Conservation (phyloP, 192 early-diverging fungal species). For the Linderina pennispora region DNA sequence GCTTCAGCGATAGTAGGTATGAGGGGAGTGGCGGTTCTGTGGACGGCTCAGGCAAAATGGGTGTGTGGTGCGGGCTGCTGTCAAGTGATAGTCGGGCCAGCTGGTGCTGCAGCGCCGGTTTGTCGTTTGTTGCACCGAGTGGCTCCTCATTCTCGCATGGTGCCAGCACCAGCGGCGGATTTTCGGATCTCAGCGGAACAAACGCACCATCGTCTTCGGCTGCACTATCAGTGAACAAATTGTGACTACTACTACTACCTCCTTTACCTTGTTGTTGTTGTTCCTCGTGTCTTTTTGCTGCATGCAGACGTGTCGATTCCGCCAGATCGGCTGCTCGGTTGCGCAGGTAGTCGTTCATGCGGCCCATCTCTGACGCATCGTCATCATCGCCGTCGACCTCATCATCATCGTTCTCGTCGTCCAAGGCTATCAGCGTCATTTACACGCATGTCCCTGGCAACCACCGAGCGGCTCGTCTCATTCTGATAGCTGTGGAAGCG, state of each 20-base stretch:
- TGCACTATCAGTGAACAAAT: slow-evolving; percentile 14
- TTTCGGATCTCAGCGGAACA: background rate
- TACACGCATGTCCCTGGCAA: background rate
- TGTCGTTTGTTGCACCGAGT: background rate
- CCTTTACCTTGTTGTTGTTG: slow-evolving; percentile 15
- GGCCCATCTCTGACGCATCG: slow-evolving; percentile 11
- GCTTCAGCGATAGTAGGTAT: slow-evolving; percentile 18
- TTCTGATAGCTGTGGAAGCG: slow-evolving; percentile 45
- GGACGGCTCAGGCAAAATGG: too few species aligned
- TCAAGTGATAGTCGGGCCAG: slow-evolving; percentile 24
- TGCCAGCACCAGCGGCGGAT: background rate
- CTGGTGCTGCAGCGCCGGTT: slow-evolving; percentile 8
- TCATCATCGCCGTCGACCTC: slow-evolving; percentile 25
- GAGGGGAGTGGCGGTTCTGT: slow-evolving; percentile 6
- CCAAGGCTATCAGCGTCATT: background rate
- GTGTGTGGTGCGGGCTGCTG: slow-evolving; percentile 15
- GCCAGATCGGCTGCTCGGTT: slow-evolving; percentile 12
- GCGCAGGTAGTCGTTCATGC: slow-evolving; percentile 14
- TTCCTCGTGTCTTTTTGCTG: background rate
- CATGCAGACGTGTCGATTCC: slow-evolving; percentile 4
- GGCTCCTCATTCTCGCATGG: background rate
- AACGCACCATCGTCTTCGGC: slow-evolving; percentile 10
- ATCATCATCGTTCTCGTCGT: background rate
- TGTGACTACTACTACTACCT: slow-evolving; percentile 10
- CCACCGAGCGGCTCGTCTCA: slow-evolving; percentile 6